Evolutionary conservation across 2,329 filamentous ascomycete species (phyloP).

Genomic region (Alternaria brassicicola): DNA sequence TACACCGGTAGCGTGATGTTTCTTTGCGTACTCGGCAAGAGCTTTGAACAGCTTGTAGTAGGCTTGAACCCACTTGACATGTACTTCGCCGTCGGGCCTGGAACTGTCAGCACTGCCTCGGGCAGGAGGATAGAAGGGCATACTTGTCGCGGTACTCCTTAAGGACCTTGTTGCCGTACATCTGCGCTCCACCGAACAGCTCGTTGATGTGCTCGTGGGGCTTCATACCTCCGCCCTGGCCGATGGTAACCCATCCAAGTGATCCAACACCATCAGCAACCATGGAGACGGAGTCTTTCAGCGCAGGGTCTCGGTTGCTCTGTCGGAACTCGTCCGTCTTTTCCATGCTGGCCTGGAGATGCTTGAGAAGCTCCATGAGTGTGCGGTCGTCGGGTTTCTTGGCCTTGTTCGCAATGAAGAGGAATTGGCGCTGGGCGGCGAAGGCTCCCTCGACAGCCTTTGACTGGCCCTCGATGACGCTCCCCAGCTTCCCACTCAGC

Average conservation of each 20-base stretch:
- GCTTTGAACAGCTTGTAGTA: conserved; percentile 91
- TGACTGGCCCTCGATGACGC: conserved; percentile 77
- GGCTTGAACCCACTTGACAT: conserved; percentile 88
- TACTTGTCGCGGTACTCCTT: conserved; percentile 87
- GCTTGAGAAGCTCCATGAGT: conserved; percentile 80
- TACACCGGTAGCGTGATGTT: conserved; percentile 78
- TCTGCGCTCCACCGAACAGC: conserved; percentile 81
- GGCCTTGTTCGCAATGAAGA: conserved; percentile 86
- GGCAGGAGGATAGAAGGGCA: conserved; percentile 28
- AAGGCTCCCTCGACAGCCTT: conserved; percentile 70
- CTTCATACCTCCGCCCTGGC: conserved; percentile 61
- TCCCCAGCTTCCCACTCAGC: conserved; percentile 78
- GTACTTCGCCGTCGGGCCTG: conserved; percentile 68
- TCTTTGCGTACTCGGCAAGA: conserved; percentile 81
- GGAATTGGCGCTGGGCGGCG: conserved; percentile 82
- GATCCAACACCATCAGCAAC: conserved; percentile 90
- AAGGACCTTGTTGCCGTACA: conserved; percentile 92
- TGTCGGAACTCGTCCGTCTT: conserved; percentile 82
- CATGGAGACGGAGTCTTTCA: conserved; percentile 82
- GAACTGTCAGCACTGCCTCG: conserved; percentile 19
- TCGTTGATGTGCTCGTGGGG: conserved; percentile 87
- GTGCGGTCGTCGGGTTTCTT: conserved; percentile 83
- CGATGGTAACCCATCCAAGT: conserved; percentile 87
- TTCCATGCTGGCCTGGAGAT: conserved; percentile 82
- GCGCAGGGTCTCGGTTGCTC: conserved; percentile 73